Evolutionary conservation across 108 stramenopile genomes (phyloP).

Genomic region (Pseudonitzschia multistriata): DNA sequence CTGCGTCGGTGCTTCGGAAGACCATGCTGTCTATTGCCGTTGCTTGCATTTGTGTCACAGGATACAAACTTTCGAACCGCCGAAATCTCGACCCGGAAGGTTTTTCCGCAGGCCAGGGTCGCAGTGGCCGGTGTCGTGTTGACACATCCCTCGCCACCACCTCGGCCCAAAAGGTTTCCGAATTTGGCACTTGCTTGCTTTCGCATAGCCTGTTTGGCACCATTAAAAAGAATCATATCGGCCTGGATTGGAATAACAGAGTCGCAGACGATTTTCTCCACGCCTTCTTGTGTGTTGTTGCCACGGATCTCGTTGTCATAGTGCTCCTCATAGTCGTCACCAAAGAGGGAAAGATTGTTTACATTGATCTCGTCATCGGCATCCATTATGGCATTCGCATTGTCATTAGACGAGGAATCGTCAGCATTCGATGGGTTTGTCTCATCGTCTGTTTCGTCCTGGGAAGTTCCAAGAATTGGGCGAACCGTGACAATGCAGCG

Average conservation of each 20-base stretch:
- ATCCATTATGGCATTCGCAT: constrained; percentile 4
- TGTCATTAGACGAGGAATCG: constrained; percentile 9
- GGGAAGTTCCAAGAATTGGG: background rate
- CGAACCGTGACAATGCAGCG: constrained; percentile 47
- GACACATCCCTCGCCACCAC: constrained; percentile 21
- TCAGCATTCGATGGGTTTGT: background rate
- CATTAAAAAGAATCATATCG: constrained; percentile 52
- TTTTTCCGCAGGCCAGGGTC: background rate
- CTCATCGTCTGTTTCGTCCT: background rate
- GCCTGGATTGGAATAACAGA: constrained; percentile 33
- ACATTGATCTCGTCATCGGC: constrained; percentile 8
- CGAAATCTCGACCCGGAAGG: constrained; percentile 29
- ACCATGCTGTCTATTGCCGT: background rate
- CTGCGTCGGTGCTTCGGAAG: background rate
- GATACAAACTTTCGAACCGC: background rate
- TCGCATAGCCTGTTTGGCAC: constrained; percentile 44
- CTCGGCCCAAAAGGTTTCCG: constrained; percentile 44
- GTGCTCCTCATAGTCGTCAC: constrained; percentile 9
- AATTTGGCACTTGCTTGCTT: constrained; percentile 40
- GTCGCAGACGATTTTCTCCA: constrained; percentile 19
- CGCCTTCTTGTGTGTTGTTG: constrained; percentile 6
- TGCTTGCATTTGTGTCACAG: background rate
- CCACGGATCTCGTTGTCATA: constrained; percentile 7
- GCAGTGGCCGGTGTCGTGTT: background rate
- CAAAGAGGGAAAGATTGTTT: constrained; percentile 4